Conservation (phyloP, 2,329 filamentous ascomycete species). For the Ascochyta koolunga region DNA sequence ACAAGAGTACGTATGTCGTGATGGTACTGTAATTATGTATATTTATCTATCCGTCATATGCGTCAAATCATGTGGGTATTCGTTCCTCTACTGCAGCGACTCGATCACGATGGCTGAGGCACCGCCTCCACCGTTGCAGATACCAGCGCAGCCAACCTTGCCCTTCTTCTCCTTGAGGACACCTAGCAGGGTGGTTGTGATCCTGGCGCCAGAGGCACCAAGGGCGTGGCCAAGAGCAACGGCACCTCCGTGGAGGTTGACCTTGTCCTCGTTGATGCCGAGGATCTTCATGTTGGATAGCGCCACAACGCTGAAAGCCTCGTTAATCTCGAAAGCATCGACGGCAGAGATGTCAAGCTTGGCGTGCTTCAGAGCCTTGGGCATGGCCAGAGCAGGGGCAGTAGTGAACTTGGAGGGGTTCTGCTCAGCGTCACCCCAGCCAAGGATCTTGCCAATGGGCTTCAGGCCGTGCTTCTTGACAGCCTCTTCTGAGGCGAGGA, state of each 20-base stretch:
- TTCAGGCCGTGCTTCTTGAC: conserved; percentile 90
- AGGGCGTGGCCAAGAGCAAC: conserved; percentile 96
- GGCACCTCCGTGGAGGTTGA: conserved; percentile 93
- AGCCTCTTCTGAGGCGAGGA: conserved; percentile 93
- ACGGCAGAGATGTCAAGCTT: conserved; percentile 77
- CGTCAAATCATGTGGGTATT: conserved; percentile 18
- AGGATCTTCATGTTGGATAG: conserved; percentile 96
- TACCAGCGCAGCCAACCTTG: conserved; percentile 91
- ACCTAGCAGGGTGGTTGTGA: conserved; percentile 86
- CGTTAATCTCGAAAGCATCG: conserved; percentile 98
- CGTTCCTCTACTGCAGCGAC: conserved; percentile 46
- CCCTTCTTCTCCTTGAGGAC: conserved; percentile 89
- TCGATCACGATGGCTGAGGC: conserved; percentile 94
- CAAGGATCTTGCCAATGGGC: conserved; percentile 93
- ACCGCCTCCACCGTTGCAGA: conserved; percentile 97
- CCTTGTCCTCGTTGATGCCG: conserved; percentile 77
- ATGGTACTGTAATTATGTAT: conserved; percentile 9
- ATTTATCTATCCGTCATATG: conserved; percentile 13
- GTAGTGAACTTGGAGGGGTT: conserved; percentile 95
- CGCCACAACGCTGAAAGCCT: conserved; percentile 96
- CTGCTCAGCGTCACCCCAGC: conserved; percentile 94
- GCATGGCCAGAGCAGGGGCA: conserved; percentile 89
- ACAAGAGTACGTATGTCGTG: neutral
- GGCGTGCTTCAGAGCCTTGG: conserved; percentile 96
- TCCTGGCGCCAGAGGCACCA: conserved; percentile 90